These are phyloP conservation scores for Puccinia coronata DNA, from an alignment of 1,284 basidiomycete genomes.

Conservation along the genomic window DNA sequence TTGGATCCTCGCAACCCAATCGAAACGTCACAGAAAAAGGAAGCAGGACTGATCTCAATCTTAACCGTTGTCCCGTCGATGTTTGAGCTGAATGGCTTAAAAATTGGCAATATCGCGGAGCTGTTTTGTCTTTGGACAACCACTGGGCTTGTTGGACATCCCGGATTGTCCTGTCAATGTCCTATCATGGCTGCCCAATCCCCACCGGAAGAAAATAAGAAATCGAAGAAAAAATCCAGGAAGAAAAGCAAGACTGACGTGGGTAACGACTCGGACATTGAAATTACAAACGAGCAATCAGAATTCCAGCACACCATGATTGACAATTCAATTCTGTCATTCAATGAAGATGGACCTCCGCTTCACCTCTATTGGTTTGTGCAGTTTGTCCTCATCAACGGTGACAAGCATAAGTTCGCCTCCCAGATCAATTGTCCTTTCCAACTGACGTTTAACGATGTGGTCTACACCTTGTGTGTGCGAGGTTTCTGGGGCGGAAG, in stretches of 20 bases:
- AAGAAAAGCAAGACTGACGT: too few relatives aligned
- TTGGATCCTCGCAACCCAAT: background rate
- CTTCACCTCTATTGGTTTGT: background rate
- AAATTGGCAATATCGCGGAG: too few relatives aligned
- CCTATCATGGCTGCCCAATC: background rate
- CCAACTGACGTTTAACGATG: background rate
- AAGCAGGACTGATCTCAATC: background rate
- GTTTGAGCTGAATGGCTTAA: too few relatives aligned
- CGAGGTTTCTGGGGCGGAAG: background rate
- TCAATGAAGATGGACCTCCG: background rate
- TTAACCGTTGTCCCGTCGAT: too few relatives aligned
- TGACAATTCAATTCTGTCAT: background rate
- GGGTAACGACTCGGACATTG: too few relatives aligned
- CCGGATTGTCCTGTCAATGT: background rate
- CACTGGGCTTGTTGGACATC: background rate
- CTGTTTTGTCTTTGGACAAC: background rate
- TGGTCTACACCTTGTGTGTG: background rate
- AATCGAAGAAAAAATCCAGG: too few relatives aligned
- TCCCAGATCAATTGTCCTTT: background rate
- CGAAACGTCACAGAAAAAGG: background rate
- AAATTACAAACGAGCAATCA: too few relatives aligned
- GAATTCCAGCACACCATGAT: background rate
- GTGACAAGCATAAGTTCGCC: background rate
- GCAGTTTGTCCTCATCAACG: background rate
- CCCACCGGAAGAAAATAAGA: background rate